Percentiles rank a stretch among this genome's conserved stretches.
phyloP scores from a whole-genome alignment of 768 basidiomycete genomes.

The Cystobasidium onofrii region DNA sequence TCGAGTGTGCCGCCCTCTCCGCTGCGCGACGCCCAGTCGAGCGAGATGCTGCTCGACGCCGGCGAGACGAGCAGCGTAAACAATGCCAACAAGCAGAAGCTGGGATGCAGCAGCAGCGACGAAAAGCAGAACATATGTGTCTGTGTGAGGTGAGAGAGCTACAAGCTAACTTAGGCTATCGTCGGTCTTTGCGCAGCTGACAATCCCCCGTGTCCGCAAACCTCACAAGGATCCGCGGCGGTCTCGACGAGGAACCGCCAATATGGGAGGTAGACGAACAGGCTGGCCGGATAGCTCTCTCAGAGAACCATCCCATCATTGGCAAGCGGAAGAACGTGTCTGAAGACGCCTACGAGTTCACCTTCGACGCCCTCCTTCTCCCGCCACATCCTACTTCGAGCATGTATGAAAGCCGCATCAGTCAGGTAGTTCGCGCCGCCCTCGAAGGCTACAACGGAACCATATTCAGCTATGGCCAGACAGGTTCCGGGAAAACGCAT shows the following conservation, averaged over 20 bases:
- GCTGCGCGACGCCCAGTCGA: background rate
- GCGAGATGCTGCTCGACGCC: background rate
- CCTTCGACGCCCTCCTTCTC: constrained; percentile 36
- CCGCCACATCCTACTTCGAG: constrained; percentile 35
- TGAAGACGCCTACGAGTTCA: background rate
- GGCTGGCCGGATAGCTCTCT: constrained; percentile 22
- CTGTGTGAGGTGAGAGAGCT: constrained; percentile 15
- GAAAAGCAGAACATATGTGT: constrained; percentile 30
- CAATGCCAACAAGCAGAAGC: background rate
- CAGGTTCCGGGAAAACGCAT: constrained; percentile 68
- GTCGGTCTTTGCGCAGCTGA: too few relatives aligned
- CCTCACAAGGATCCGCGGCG: too few relatives aligned
- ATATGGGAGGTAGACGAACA: constrained; percentile 27
- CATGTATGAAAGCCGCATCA: constrained; percentile 38
- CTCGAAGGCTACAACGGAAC: constrained; percentile 97
- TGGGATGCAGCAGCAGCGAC: background rate
- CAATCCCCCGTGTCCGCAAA: too few relatives aligned
- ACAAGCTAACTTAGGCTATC: too few relatives aligned
- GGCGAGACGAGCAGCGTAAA: background rate
- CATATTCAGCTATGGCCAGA: constrained; percentile 79
- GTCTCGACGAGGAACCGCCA: background rate
- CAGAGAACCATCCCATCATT: constrained; percentile 31
- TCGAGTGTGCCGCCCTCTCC: background rate
- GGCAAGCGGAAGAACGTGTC: constrained; percentile 1
- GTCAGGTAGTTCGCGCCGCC: constrained; percentile 53